Conservation (phyloP, 345 rosid genomes). For the Mangifera indica region DNA sequence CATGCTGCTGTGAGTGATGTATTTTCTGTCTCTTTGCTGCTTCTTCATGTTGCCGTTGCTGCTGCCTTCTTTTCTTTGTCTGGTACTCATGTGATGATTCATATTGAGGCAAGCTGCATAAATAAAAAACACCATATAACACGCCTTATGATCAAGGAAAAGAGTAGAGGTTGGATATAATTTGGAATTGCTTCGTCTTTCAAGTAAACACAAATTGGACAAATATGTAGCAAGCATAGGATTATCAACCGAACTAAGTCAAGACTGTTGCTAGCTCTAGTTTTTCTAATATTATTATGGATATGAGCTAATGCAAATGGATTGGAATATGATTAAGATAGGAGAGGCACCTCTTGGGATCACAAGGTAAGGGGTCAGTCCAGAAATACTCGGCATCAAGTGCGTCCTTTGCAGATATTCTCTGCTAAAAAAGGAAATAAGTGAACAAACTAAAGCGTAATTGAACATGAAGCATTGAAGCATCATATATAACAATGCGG, state of each 20-base stretch:
- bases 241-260: neutral
- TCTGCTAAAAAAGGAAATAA: constrained; percentile 37
- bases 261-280: neutral
- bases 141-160: constrained; percentile 34
- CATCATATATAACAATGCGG: neutral
- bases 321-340: neutral
- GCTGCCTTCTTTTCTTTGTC: constrained; percentile 93
- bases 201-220: neutral
- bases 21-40: constrained; percentile 85
- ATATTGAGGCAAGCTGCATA: constrained; percentile 75
- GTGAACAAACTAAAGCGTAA: neutral
- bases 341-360: constrained; percentile 70
- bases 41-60: constrained; percentile 87
- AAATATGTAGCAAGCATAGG: neutral
- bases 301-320: no score
- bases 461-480: neutral
- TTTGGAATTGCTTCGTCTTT: constrained; percentile 22
- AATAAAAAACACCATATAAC: constrained; percentile 14
- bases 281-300: no score
- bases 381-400: constrained; percentile 97
- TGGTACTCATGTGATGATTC: constrained; percentile 97
- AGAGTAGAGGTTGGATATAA: constrained; percentile 25
- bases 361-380: constrained; percentile 95
- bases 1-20: constrained; percentile 77
- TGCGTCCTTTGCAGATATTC: constrained; percentile 96